Conservation (phyloP, 345 rosid species). For the Kernera saxatilis region DNA sequence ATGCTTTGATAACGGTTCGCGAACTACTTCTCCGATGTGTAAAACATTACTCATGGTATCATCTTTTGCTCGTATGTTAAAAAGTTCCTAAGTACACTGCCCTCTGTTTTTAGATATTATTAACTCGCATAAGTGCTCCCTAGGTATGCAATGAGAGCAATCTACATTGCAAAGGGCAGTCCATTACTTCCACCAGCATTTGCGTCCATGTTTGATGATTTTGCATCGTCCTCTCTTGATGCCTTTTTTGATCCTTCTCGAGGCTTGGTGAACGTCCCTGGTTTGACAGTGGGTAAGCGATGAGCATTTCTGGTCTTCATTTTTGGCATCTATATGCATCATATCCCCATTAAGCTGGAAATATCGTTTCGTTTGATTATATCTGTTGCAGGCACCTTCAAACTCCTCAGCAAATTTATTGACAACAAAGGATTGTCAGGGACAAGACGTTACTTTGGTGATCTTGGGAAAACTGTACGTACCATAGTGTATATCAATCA, state of each 20-base stretch:
- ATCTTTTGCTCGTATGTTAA: not conserved
- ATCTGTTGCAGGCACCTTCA: conserved; percentile 64
- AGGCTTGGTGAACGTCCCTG: conserved; percentile 70
- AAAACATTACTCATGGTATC: conserved; percentile 88
- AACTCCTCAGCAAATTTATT: conserved; percentile 74
- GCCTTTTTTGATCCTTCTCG: conserved; percentile 92
- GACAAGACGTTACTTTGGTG: conserved; percentile 91
- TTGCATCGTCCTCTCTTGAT: conserved; percentile 88
- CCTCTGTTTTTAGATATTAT: conserved; percentile 1
- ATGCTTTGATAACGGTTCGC: conserved; percentile 81
- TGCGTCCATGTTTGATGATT: conserved; percentile 83
- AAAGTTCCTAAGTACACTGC: not conserved
- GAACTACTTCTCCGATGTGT: conserved; percentile 70
- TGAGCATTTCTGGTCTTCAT: not conserved
- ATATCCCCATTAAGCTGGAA: not conserved
- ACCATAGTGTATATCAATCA: not conserved
- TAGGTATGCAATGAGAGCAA: conserved; percentile 94
- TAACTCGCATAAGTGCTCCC: conserved; percentile 4
- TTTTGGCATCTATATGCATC: conserved; percentile 5
- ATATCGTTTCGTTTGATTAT: conserved; percentile 10
- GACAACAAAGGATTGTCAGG: conserved; percentile 72
- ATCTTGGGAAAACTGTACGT: conserved; percentile 83
- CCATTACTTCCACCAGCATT: conserved; percentile 82
- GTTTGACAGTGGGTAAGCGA: conserved; percentile 65
- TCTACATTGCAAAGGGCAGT: conserved; percentile 93